phyloP scores from a whole-genome alignment of 2,329 filamentous ascomycete genomes.

The Aotearoamyces nothofagi region DNA sequence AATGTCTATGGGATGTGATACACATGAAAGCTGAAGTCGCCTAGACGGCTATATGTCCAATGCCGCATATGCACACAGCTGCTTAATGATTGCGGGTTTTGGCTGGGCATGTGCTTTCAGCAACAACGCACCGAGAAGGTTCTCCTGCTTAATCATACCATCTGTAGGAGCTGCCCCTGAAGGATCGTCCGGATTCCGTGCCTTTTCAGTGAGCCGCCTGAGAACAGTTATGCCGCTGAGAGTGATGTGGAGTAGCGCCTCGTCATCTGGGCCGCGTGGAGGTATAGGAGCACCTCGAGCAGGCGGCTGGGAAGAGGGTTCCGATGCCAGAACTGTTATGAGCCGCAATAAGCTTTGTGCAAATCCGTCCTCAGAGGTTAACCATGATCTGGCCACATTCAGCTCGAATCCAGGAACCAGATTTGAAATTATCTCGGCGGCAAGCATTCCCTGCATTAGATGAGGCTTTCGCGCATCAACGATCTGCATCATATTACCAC shows the following conservation, averaged over 20 bases:
- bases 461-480: conserved; percentile 77
- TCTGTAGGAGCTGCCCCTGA: conserved; percentile 37
- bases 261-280: conserved; percentile 18
- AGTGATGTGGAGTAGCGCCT: conserved; percentile 34
- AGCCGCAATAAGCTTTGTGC: conserved; percentile 65
- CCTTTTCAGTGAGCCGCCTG: conserved; percentile 54
- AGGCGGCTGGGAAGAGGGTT: conserved; percentile 36
- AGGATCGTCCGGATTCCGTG: conserved; percentile 36
- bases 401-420: conserved; percentile 58
- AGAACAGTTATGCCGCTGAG: conserved; percentile 53
- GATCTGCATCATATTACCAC: conserved; percentile 44
- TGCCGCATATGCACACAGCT: conserved; percentile 49
- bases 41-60: conserved; percentile 25
- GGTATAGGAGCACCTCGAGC: conserved; percentile 18
- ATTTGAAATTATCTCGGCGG: conserved; percentile 74
- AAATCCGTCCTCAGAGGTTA: conserved; percentile 72
- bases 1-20: conserved; percentile 18
- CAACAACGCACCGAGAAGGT: conserved; percentile 49
- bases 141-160: conserved; percentile 51
- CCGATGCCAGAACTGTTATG: conserved; percentile 49
- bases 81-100: conserved; percentile 51
- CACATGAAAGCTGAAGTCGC: conserved; percentile 13
- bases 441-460: conserved; percentile 81
- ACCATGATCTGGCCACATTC: conserved; percentile 62
- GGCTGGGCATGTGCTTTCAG: conserved; percentile 47